phyloP scores from a whole-genome alignment of 331 rosid genomes.

The Stylosanthes scabra region DNA sequence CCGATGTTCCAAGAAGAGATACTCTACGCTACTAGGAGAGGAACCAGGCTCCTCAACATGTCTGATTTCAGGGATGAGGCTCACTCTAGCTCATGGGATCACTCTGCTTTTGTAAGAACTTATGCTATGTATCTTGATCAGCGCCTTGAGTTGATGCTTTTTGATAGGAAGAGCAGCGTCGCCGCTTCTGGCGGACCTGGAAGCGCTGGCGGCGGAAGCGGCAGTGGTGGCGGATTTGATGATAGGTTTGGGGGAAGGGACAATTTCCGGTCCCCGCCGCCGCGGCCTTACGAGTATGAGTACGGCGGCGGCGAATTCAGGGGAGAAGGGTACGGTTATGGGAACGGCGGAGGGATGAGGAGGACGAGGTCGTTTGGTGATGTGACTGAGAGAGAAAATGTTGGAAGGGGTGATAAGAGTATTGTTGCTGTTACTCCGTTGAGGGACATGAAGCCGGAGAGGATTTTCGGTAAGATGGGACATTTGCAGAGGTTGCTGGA shows the following conservation, averaged over 20 bases:
- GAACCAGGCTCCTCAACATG: constrained; percentile 79
- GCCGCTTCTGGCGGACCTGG: constrained; percentile 12
- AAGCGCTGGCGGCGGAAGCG: constrained; percentile 1
- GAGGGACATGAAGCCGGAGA: constrained; percentile 92
- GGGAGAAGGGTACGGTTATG: constrained; percentile 51
- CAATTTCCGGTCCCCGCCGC: constrained; percentile 81
- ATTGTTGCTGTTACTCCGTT: constrained; percentile 71
- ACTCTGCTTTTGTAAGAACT: constrained; percentile 80
- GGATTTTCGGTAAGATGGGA: constrained; percentile 84
- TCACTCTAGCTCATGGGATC: constrained; percentile 97
- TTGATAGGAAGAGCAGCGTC: constrained; percentile 50
- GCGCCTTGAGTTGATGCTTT: constrained; percentile 70
- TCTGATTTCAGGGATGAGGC: constrained; percentile 96
- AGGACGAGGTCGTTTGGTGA: constrained; percentile 88
- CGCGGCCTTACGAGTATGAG: constrained; percentile 72
- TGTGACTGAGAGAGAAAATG: constrained; percentile 55
- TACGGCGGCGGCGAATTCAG: constrained; percentile 51
- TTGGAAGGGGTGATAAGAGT: constrained; percentile 57
- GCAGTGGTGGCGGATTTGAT: constrained; percentile 21
- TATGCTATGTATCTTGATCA: constrained; percentile 90
- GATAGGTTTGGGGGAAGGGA: constrained; percentile 58
- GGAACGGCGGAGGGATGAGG: constrained; percentile 82
- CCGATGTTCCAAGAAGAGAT: constrained; percentile 82
- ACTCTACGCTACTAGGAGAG: constrained; percentile 78
- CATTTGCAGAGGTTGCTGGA: constrained; percentile 94